Conservation (phyloP, 768 basidiomycete species). For the Leccinum subtestaceum region DNA sequence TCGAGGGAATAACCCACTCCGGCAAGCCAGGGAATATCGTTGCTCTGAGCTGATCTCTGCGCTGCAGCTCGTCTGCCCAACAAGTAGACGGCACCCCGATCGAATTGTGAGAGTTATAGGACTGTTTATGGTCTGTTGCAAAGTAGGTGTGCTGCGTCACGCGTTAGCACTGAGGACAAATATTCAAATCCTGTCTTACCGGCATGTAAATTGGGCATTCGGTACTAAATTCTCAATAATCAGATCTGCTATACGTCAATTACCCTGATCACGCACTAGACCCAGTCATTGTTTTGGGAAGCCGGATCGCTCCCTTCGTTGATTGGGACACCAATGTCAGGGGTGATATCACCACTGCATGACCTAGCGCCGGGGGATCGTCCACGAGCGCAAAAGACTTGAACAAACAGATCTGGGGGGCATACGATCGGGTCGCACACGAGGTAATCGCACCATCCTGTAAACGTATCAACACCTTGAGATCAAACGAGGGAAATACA, state of each 20-base stretch:
- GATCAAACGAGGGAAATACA: neutral
- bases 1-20: conserved; percentile 28
- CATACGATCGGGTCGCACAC: conserved; percentile 44
- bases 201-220: conserved; percentile 49
- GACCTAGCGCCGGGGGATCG: conserved; percentile 1
- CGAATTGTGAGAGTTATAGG: conserved; percentile 28
- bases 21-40: conserved; percentile 44
- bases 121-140: conserved; percentile 49
- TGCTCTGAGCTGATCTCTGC: conserved; percentile 37
- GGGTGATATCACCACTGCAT: conserved; percentile 1
- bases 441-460: conserved; percentile 50
- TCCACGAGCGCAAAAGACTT: conserved; percentile 28
- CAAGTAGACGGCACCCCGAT: conserved; percentile 16
- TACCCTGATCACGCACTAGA: conserved; percentile 37
- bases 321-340: conserved; percentile 32
- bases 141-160: conserved; percentile 43
- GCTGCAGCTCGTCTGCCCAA: conserved; percentile 41
- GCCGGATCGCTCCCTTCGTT: conserved; percentile 44
- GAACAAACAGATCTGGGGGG: conserved; percentile 38
- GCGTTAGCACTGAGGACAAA: conserved; percentile 1
- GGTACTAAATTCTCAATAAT: conserved; percentile 27
- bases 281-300: conserved; percentile 35
- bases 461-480: neutral
- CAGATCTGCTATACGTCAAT: conserved; percentile 1
- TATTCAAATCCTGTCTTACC: conserved; percentile 24